Percentiles rank a stretch among this genome's conserved stretches.
phyloP scores from a whole-genome alignment of 495 filamentous ascomycete species.

The Aspergillus asperescens region DNA sequence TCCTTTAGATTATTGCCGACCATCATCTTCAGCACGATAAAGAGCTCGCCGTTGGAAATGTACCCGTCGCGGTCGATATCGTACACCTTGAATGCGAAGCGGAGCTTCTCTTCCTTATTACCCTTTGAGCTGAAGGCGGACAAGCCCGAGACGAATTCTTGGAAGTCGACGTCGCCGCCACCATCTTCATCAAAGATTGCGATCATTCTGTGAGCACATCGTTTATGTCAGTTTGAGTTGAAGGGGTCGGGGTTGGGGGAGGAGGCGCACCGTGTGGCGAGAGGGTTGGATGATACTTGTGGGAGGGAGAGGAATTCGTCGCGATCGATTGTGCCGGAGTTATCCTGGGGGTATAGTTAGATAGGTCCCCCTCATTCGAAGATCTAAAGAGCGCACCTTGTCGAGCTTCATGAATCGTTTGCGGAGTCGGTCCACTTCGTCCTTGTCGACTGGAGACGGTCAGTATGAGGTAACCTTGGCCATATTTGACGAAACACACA shows the following conservation, averaged over 20 bases:
- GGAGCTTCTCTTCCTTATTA: constrained; percentile 97
- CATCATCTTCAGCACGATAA: constrained; percentile 99
- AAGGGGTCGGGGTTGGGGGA: background rate
- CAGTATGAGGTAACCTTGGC: background rate
- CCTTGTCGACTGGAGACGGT: constrained; percentile 70
- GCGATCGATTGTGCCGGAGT: constrained; percentile 95
- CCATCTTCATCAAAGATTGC: constrained; percentile 99
- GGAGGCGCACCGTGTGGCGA: constrained; percentile 73
- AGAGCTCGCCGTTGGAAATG: constrained; percentile 97
- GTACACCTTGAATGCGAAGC: constrained; percentile 98
- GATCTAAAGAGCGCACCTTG: constrained; percentile 59
- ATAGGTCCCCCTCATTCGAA: background rate
- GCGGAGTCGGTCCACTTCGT: constrained; percentile 89
- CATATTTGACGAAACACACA: constrained; percentile 50
- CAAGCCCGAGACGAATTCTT: constrained; percentile 95
- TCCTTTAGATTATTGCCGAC: constrained; percentile 99
- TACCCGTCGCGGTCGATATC: constrained; percentile 98
- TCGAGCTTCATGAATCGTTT: constrained; percentile 99
- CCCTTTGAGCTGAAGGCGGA: constrained; percentile 96
- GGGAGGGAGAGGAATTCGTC: constrained; percentile 97
- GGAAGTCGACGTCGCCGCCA: constrained; percentile 96
- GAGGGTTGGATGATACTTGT: constrained; percentile 95
- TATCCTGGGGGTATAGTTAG: constrained; percentile 57
- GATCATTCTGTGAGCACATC: constrained; percentile 67
- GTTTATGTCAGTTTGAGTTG: background rate